Percentiles rank a stretch among this genome's conserved stretches.
phyloP scores from a whole-genome alignment of 257 asterid genomes.

The Ligustrum vulgare region DNA sequence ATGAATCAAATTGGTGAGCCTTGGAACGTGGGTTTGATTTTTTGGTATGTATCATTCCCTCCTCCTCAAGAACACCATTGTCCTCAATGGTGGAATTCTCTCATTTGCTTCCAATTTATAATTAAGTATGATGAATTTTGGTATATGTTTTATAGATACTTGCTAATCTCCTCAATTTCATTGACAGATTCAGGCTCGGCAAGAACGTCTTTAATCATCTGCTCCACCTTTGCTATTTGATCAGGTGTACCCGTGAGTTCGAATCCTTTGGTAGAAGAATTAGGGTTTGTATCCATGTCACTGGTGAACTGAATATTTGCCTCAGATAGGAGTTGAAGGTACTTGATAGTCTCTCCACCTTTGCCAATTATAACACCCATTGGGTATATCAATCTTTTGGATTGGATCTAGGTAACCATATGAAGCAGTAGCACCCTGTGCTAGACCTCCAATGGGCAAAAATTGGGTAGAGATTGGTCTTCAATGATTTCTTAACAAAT shows the following conservation, averaged over 20 bases:
- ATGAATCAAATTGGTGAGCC: too few relatives aligned
- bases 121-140: too few relatives aligned
- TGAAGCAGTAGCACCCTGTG: slow-evolving; percentile 37
- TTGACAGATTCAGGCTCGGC: slow-evolving; percentile 40
- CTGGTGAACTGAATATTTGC: slow-evolving; percentile 93
- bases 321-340: slow-evolving; percentile 77
- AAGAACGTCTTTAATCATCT: slow-evolving; percentile 65
- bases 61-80: too few relatives aligned
- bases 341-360: slow-evolving; percentile 90
- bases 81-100: too few relatives aligned
- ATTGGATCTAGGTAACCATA: slow-evolving; percentile 61
- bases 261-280: slow-evolving; percentile 60
- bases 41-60: too few relatives aligned
- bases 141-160: too few relatives aligned
- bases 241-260: slow-evolving; percentile 79
- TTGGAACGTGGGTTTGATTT: too few relatives aligned
- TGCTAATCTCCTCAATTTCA: too few relatives aligned
- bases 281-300: slow-evolving; percentile 78
- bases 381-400: slow-evolving; percentile 76
- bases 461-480: too few relatives aligned
- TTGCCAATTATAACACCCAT: slow-evolving; percentile 90
- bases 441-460: slow-evolving; percentile 24
- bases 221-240: slow-evolving; percentile 72
- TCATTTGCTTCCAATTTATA: too few relatives aligned
- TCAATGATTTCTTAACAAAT: too few relatives aligned